These are phyloP conservation scores for Candida smagusa DNA, from an alignment of 1,139 yeast species.

Conservation along the genomic window DNA sequence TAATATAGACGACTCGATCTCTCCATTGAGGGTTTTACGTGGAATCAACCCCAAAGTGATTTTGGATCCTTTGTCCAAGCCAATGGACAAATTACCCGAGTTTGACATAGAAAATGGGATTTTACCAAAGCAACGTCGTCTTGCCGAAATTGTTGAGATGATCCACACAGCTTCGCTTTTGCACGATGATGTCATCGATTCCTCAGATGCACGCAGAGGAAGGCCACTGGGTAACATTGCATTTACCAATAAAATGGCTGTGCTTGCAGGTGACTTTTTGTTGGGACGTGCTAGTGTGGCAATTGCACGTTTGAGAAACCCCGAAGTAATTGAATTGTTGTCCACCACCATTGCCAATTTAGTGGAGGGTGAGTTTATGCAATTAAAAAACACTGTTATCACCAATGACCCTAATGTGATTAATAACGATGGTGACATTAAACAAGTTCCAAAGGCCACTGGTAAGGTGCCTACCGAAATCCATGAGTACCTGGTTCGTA, in stretches of 20 bases:
- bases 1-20: constrained; percentile 56
- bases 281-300: constrained; percentile 96
- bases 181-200: constrained; percentile 96
- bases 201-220: constrained; percentile 87
- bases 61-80: constrained; percentile 78
- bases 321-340: constrained; percentile 94
- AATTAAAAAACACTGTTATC: constrained; percentile 84
- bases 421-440: constrained; percentile 48
- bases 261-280: constrained; percentile 91
- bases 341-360: constrained; percentile 95
- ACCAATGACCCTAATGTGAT: constrained; percentile 41
- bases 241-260: constrained; percentile 95
- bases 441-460: constrained; percentile 56
- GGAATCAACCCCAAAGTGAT: constrained; percentile 83
- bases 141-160: constrained; percentile 98
- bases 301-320: constrained; percentile 85
- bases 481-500: constrained; percentile 57
- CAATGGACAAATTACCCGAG: constrained; percentile 69
- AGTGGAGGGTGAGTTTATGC: constrained; percentile 99
- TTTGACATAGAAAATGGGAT: constrained; percentile 65
- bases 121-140: constrained; percentile 87
- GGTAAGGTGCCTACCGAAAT: constrained; percentile 58
- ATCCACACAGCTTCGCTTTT: constrained; percentile 95
- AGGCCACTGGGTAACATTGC: constrained; percentile 91
- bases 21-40: constrained; percentile 80